Percentiles rank a stretch among this genome's conserved stretches.
Conservation (phyloP, 192 early-diverging fungal genomes). For the Glomus cerebriforme region DNA sequence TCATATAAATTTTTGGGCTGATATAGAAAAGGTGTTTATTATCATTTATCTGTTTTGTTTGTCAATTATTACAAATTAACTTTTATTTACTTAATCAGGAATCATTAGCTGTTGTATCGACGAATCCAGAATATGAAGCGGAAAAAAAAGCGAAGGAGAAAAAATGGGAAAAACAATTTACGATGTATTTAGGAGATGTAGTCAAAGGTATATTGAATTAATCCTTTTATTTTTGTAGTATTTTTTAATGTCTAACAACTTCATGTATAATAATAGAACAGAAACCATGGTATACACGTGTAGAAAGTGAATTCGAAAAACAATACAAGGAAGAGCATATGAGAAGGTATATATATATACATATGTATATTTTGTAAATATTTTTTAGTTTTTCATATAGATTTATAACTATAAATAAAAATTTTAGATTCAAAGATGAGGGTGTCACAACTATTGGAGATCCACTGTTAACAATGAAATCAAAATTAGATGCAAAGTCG, state of each 20-base stretch:
- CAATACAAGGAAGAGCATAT: neutral
- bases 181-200: conserved; percentile 67
- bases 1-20: conserved; percentile 66
- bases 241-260: neutral
- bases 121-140: conserved; percentile 58
- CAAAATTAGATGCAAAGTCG: conserved; percentile 35
- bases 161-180: conserved; percentile 58
- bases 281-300: conserved; percentile 3
- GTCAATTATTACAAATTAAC: neutral
- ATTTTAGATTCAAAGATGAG: conserved; percentile 16
- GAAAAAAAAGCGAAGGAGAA: conserved; percentile 57
- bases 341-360: neutral
- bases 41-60: neutral
- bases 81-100: conserved; percentile 17
- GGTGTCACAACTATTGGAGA: conserved; percentile 41
- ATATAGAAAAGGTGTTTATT: conserved; percentile 44
- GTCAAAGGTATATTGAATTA: conserved; percentile 34
- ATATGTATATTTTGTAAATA: neutral
- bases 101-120: neutral
- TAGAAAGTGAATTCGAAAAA: conserved; percentile 2
- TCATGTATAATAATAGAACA: conserved; percentile 1
- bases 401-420: neutral
- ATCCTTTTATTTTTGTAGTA: neutral
- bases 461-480: conserved; percentile 41
- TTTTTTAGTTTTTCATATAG: neutral